Evolutionary conservation across 805 yeast species (phyloP), one percentile per base, ranked within the genome.

Genomic region (Schwanniomyces polymorphus): DNA sequence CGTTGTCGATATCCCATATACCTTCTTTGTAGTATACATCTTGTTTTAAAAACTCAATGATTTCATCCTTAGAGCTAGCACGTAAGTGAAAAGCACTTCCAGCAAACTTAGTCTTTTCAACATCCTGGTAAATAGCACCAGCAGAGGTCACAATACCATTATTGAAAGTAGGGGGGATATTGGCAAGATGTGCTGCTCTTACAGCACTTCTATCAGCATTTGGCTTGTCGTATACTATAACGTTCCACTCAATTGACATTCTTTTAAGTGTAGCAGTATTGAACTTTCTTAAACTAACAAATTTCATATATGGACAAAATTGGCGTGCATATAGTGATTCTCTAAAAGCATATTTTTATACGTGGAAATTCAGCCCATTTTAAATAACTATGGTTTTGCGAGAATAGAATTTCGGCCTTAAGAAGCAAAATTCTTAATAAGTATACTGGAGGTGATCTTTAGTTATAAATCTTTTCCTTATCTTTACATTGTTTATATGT

Each of bases 1-100:
- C 84, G 45, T 74, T 76, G 33, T 80, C 80, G 50, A 86, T 60
- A 61, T 88, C 95, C 96, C 95, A 88, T 49, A 88, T 77, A 1
- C 90, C 91, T 29, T 74, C 72, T 54, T 72, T 74, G 54, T 79
- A 78, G 63, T 83, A 88, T 29, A 82, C 63, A 60, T 88, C 96
- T 42, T 69, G 57, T 58, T 82, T 79, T 63, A 88, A 75, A 46
- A 85, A 68, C 37, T 82, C 87, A 39, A 85, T 51, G 9, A 85
- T 83, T 52, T 86, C 86, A 51, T 85, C 85, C 57, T 75, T 81
- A 42, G 82, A 70, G 44, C 82, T 82, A 29, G 92, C 92, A 49
- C 74, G 70, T 42, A 87, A 54, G 50, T 82, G 86, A 58, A 81
- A 74, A 21, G 82, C 72, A 37, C 90, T 83, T 5, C 95, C 96